phyloP scores from a whole-genome alignment of 108 stramenopile genomes.

The Skeletonema potamos region DNA sequence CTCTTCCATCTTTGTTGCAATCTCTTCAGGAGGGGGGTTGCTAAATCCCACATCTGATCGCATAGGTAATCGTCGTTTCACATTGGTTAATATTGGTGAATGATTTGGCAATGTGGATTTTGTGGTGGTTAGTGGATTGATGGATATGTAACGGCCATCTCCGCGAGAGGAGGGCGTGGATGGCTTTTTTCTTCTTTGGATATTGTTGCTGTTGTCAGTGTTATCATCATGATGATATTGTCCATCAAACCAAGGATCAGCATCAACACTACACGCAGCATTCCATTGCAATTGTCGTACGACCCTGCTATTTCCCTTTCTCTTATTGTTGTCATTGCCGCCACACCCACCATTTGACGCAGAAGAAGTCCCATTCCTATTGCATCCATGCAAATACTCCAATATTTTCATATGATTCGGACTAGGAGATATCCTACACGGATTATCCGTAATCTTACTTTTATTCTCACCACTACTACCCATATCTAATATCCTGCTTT shows the following conservation, averaged over 20 bases:
- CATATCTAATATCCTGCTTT: background rate
- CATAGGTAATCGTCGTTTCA: slow-evolving; percentile 67
- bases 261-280: slow-evolving; percentile 48
- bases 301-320: background rate
- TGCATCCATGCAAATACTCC: slow-evolving; percentile 27
- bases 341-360: background rate
- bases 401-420: slow-evolving; percentile 27
- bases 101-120: slow-evolving; percentile 43
- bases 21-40: slow-evolving; percentile 62
- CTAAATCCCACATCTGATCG: slow-evolving; percentile 85
- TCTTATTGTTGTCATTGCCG: background rate
- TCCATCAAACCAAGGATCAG: slow-evolving; percentile 56
- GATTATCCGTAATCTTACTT: slow-evolving; percentile 16
- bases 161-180: background rate
- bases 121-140: slow-evolving; percentile 53
- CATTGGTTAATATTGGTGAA: slow-evolving; percentile 65
- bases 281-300: slow-evolving; percentile 65
- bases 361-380: background rate
- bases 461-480: background rate
- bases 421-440: slow-evolving; percentile 35
- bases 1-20: slow-evolving; percentile 65
- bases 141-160: slow-evolving; percentile 64
- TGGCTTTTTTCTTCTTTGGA: background rate
- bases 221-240: slow-evolving; percentile 8
- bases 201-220: background rate